A percentile compares a stretch with the other conserved stretches of the same genome.
Conservation (phyloP, 768 basidiomycete genomes). For the Asterophora lycoperdoides region DNA sequence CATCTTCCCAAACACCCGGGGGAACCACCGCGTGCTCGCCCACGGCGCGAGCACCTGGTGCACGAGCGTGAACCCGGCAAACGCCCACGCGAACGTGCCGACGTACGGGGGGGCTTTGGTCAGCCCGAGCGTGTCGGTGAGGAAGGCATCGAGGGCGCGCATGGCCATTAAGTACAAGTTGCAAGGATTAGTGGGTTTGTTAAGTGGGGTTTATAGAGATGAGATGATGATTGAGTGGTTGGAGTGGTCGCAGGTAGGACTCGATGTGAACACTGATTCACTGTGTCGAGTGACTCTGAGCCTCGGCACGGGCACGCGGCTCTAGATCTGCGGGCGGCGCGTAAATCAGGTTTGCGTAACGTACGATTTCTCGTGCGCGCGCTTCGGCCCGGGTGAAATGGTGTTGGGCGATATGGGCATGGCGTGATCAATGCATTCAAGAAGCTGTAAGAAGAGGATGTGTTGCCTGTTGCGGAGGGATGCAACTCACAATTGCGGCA, state of each 20-base stretch:
- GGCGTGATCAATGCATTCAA: no score
- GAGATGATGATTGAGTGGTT: no score
- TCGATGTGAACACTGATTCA: background rate
- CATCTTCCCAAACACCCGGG: constrained; percentile 45
- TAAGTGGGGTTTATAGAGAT: no score
- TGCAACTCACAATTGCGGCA: no score
- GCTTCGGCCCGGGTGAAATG: no score
- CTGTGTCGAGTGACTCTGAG: background rate
- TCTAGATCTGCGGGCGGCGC: background rate
- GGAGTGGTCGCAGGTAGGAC: background rate
- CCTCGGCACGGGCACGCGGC: background rate
- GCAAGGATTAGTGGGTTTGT: no score
- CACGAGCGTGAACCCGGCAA: constrained; percentile 52
- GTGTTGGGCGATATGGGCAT: no score
- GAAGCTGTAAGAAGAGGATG: no score
- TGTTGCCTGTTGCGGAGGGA: no score
- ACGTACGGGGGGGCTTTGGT: constrained; percentile 53
- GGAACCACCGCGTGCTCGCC: constrained; percentile 43
- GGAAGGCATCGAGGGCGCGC: constrained; percentile 8
- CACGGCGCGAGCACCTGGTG: constrained; percentile 58
- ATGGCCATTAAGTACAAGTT: no score
- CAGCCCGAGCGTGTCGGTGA: constrained; percentile 37
- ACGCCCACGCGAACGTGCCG: constrained; percentile 48
- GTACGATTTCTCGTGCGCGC: no score
- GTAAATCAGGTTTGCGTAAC: background rate